Percentiles rank a stretch among this genome's conserved stretches.
Conservation (phyloP, 192 early-diverging fungal genomes). For the Coemansia sp. region DNA sequence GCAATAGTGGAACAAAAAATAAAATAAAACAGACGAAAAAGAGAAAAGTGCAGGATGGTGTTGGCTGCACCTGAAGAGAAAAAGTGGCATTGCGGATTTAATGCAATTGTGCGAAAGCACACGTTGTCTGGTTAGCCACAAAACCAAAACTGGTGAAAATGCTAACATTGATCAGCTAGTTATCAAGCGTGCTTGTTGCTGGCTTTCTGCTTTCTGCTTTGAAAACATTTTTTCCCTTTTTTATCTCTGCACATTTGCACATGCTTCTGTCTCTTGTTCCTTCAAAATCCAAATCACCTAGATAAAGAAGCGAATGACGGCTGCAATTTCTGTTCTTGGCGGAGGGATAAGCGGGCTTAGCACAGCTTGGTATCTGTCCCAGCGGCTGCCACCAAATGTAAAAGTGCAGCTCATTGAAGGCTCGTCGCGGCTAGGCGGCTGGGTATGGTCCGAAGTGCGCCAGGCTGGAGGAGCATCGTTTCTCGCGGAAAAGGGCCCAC, state of each 20-base stretch:
- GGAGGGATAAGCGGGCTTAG: constrained; percentile 90
- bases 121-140: not conserved
- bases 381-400: constrained; percentile 41
- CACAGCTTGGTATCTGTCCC: constrained; percentile 76
- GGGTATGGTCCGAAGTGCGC: constrained; percentile 71
- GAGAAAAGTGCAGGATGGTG: not conserved
- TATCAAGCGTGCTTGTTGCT: too few relatives aligned
- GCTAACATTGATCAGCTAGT: too few relatives aligned
- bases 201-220: too few relatives aligned
- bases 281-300: not conserved
- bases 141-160: too few relatives aligned
- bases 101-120: too few relatives aligned
- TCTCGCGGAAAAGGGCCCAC: constrained; percentile 78
- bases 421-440: constrained; percentile 75
- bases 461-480: constrained; percentile 36
- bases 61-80: too few relatives aligned
- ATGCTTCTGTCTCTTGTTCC: not conserved
- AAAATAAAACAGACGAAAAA: not conserved
- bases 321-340: constrained; percentile 75
- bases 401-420: constrained; percentile 75
- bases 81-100: too few relatives aligned
- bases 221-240: constrained; percentile 1
- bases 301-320: constrained; percentile 17
- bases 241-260: not conserved
- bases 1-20: not conserved